Evolutionary conservation across 78 protist genomes (phyloP).

Genomic region (Dictyostelium discoideum): dicty_2.7 NC_007091.3:1273001-1273500

Average conservation of each 20-base stretch:
- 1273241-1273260: background rate
- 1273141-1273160: background rate
- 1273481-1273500: background rate
- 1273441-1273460: conserved; percentile 16
- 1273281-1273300: background rate
- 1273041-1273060: conserved; percentile 4
- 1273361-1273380: background rate
- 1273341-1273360: background rate
- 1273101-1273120: conserved; percentile 4
- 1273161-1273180: background rate
- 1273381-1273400: background rate
- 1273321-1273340: conserved; percentile 1
- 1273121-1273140: background rate
- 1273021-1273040: conserved; percentile 31
- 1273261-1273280: background rate
- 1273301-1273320: conserved; percentile 5
- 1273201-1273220: background rate
- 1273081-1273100: conserved; percentile 18
- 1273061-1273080: background rate
- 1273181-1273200: background rate
- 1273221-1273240: background rate
- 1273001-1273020: background rate
- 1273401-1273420: conserved; percentile 23
- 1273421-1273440: background rate
- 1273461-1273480: background rate